Conservation (phyloP, 2,329 filamentous ascomycete genomes). For the Pleurostoma richardsiae region DNA sequence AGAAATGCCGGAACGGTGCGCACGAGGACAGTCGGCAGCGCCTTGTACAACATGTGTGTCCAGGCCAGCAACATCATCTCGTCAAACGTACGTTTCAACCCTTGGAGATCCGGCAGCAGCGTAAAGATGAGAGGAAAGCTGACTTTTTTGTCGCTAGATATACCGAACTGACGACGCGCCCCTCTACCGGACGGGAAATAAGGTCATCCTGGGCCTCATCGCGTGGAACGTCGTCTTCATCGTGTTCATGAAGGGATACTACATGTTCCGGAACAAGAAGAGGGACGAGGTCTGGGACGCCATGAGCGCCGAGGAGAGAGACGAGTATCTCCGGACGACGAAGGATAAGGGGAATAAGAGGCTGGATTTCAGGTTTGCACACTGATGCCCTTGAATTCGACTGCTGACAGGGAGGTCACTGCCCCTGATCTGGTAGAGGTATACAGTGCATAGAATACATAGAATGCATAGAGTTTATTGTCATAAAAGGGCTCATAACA, state of each 20-base stretch:
- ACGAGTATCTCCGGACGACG: constrained; percentile 30
- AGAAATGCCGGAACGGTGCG: constrained; percentile 58
- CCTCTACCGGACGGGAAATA: constrained; percentile 36
- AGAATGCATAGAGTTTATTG: too few species aligned
- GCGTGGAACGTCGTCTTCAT: constrained; percentile 27
- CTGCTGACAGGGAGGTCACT: too few species aligned
- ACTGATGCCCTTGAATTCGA: constrained; percentile 9
- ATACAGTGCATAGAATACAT: too few species aligned
- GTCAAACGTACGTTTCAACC: constrained; percentile 24
- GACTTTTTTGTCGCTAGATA: constrained; percentile 10
- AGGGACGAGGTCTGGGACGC: constrained; percentile 19
- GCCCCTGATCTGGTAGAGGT: too few species aligned
- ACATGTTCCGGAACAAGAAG: constrained; percentile 20
- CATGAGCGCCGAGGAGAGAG: constrained; percentile 25
- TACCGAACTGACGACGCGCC: constrained; percentile 37
- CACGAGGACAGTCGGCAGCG: constrained; percentile 55
- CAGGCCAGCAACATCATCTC: constrained; percentile 37
- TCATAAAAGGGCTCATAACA: too few species aligned
- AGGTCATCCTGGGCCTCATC: constrained; percentile 31
- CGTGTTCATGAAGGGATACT: constrained; percentile 21
- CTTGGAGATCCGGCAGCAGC: not conserved
- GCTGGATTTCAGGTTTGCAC: constrained; percentile 22
- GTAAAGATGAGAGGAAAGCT: not conserved
- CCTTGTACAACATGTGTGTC: constrained; percentile 55
- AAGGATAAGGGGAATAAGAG: constrained; percentile 35